Conservation (phyloP, 2,329 filamentous ascomycete genomes). For the Cytospora paraplurivora region DNA sequence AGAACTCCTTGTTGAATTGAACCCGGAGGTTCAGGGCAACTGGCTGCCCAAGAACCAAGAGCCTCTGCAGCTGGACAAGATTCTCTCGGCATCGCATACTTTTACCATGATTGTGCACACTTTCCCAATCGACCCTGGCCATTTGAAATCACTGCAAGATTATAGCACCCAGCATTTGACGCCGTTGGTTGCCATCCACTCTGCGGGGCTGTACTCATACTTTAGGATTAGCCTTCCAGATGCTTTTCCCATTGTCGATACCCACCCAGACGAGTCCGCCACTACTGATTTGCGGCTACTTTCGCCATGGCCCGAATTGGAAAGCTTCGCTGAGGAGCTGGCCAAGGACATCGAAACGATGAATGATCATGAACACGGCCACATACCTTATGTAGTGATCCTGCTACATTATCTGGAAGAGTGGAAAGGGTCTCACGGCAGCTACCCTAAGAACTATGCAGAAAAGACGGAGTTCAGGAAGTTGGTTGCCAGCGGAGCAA, state of each 20-base stretch:
- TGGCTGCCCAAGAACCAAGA: slow-evolving; percentile 58
- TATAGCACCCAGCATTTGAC: slow-evolving; percentile 60
- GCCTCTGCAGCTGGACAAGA: slow-evolving; percentile 27
- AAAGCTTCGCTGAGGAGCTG: slow-evolving; percentile 65
- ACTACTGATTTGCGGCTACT: slow-evolving; percentile 84
- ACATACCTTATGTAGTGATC: slow-evolving; percentile 84
- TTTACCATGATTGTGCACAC: slow-evolving; percentile 61
- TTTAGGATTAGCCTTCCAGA: slow-evolving; percentile 78
- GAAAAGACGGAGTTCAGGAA: slow-evolving; percentile 85
- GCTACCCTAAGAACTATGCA: slow-evolving; percentile 71
- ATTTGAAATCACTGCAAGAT: slow-evolving; percentile 48
- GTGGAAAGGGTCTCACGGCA: slow-evolving; percentile 76
- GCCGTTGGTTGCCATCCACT: slow-evolving; percentile 81
- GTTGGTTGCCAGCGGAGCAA: slow-evolving; percentile 65
- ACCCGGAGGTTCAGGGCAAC: slow-evolving; percentile 84
- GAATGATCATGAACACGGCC: slow-evolving; percentile 81
- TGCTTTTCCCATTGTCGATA: slow-evolving; percentile 92
- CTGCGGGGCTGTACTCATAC: slow-evolving; percentile 87
- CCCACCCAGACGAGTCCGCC: slow-evolving; percentile 85
- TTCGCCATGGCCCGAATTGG: slow-evolving; percentile 82
- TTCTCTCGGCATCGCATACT: slow-evolving; percentile 44
- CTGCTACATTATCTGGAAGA: slow-evolving; percentile 78
- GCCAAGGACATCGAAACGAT: slow-evolving; percentile 70
- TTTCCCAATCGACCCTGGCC: slow-evolving; percentile 49
- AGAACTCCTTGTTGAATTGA: slow-evolving; percentile 80